A percentile compares a stretch with the other conserved stretches of the same genome.
phyloP scores from a whole-genome alignment of 1,284 basidiomycete species.

The Pyrrhoderma lamaoense region DNA sequence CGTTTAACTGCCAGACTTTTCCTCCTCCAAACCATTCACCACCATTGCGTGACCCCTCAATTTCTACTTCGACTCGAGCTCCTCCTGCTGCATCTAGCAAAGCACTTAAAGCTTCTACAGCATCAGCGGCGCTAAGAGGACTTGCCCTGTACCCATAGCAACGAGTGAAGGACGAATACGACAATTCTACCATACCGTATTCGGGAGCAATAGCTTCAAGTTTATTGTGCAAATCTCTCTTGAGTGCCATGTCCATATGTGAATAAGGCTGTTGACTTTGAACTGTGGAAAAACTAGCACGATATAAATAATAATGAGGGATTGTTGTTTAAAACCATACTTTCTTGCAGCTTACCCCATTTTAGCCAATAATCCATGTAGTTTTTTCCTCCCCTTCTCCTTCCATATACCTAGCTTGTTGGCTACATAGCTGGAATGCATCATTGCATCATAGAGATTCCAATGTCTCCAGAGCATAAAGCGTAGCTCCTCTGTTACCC shows the following conservation, averaged over 20 bases:
- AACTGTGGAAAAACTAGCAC: slow-evolving; percentile 85
- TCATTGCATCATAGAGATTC: slow-evolving; percentile 97
- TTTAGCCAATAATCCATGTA: slow-evolving; percentile 92
- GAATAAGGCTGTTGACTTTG: slow-evolving; percentile 92
- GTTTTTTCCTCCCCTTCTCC: slow-evolving; percentile 81
- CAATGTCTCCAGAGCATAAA: slow-evolving; percentile 97
- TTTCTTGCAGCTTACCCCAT: slow-evolving; percentile 74
- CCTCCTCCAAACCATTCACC: slow-evolving; percentile 88
- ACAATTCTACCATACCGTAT: slow-evolving; percentile 92
- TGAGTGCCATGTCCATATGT: slow-evolving; percentile 96
- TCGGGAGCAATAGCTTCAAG: slow-evolving; percentile 91
- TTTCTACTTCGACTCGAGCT: slow-evolving; percentile 81
- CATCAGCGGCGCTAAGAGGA: slow-evolving; percentile 87
- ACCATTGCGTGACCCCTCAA: slow-evolving; percentile 75
- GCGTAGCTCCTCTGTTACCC: slow-evolving; percentile 78
- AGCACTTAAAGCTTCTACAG: slow-evolving; percentile 85
- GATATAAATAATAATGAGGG: slow-evolving; percentile 10
- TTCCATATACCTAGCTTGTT: slow-evolving; percentile 95
- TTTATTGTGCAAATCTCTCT: slow-evolving; percentile 74
- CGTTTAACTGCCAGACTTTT: slow-evolving; percentile 58
- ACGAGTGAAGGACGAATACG: slow-evolving; percentile 89
- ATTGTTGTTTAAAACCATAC: neutral
- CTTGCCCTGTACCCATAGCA: slow-evolving; percentile 85
- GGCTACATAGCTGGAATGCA: slow-evolving; percentile 94
- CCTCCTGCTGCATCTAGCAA: slow-evolving; percentile 90